Conservation (phyloP, 179 eudicot species). For the Actinidia arguta region DNA sequence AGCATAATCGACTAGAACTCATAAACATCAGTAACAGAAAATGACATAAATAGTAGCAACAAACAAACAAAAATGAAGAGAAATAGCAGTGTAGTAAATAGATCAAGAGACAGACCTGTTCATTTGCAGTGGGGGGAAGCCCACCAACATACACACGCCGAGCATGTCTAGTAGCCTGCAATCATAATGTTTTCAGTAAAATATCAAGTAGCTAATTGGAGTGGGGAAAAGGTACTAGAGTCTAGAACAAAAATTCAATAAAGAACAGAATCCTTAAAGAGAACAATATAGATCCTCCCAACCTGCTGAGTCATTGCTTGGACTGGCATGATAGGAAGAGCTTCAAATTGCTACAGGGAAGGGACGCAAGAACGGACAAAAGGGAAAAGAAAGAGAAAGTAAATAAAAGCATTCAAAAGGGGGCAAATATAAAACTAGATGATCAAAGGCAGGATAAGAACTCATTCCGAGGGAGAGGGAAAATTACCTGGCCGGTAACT, state of each 20-base stretch:
- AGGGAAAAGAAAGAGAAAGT: neutral
- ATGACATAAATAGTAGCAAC: neutral
- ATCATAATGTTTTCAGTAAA: slow-evolving; percentile 10
- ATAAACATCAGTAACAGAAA: neutral
- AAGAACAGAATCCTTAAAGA: neutral
- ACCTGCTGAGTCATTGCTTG: slow-evolving; percentile 99
- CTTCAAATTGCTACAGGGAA: slow-evolving; percentile 59
- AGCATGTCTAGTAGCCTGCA: slow-evolving; percentile 99
- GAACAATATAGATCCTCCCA: slow-evolving; percentile 2
- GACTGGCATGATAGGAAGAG: slow-evolving; percentile 92
- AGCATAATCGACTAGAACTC: neutral
- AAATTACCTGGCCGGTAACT: slow-evolving; percentile 59
- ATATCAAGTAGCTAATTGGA: neutral
- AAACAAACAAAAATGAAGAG: neutral
- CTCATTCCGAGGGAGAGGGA: neutral
- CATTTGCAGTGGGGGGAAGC: slow-evolving; percentile 89
- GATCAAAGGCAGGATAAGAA: neutral
- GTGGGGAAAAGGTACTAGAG: neutral
- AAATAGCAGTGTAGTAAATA: neutral
- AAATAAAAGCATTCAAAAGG: neutral
- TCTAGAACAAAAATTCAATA: neutral
- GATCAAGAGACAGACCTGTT: slow-evolving; percentile 61
- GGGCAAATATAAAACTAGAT: neutral
- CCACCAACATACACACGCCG: slow-evolving; percentile 98
- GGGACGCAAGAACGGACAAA: neutral